phyloP scores from a whole-genome alignment of 2,329 filamentous ascomycete species.

The Cryphonectria nitschkei region DNA sequence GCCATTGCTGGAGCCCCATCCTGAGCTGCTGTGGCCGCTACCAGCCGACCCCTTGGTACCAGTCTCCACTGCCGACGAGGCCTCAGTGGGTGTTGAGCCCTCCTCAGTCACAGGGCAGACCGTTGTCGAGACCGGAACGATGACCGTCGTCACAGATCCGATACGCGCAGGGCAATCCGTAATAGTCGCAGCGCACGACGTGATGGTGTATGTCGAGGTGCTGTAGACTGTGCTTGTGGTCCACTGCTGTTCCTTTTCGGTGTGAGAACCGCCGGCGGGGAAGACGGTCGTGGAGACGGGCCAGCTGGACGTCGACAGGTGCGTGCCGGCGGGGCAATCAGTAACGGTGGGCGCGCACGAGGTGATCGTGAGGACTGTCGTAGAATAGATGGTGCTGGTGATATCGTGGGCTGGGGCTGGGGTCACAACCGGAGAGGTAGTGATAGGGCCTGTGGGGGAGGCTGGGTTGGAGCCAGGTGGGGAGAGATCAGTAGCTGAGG shows the following conservation, averaged over 20 bases:
- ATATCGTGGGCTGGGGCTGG: constrained; percentile 5
- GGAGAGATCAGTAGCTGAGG: background rate
- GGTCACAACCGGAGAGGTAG: constrained; percentile 32
- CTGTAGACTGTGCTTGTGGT: constrained; percentile 46
- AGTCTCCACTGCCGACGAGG: constrained; percentile 14
- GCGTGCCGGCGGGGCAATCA: constrained; percentile 32
- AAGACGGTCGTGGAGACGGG: constrained; percentile 43
- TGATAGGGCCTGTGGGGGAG: background rate
- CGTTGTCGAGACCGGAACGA: constrained; percentile 49
- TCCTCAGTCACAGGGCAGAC: constrained; percentile 43
- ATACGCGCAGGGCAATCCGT: constrained; percentile 43
- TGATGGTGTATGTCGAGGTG: constrained; percentile 55
- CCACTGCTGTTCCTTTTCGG: constrained; percentile 20
- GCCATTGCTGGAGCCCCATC: background rate
- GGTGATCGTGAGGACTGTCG: constrained; percentile 22
- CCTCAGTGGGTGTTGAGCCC: background rate
- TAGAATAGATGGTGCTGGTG: constrained; percentile 24
- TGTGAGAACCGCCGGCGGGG: constrained; percentile 23
- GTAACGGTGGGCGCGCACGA: constrained; percentile 27
- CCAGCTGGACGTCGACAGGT: constrained; percentile 39
- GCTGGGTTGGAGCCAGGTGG: background rate
- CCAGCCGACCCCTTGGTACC: background rate
- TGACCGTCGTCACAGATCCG: constrained; percentile 44
- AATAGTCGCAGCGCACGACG: constrained; percentile 53
- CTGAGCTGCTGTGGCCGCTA: background rate